Conservation (phyloP, 2,329 filamentous ascomycete species). For the Grosmannia serpens region DNA sequence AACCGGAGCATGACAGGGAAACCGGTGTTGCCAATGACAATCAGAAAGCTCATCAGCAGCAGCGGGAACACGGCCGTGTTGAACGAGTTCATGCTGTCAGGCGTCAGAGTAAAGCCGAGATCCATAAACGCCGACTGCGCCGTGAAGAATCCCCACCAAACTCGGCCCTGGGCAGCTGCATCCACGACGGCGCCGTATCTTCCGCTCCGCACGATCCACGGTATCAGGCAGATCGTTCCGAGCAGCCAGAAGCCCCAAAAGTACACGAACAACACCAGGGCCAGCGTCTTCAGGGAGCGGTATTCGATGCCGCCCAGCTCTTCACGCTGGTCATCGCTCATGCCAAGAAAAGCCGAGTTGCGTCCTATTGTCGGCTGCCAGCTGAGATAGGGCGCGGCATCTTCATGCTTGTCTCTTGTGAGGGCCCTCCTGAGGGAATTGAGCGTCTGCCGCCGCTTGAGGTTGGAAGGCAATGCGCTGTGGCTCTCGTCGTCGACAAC, state of each 20-base stretch:
- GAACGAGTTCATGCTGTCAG: slow-evolving; percentile 90
- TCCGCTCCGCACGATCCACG: slow-evolving; percentile 61
- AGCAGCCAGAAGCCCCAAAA: slow-evolving; percentile 75
- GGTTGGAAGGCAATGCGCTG: slow-evolving; percentile 16
- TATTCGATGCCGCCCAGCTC: slow-evolving; percentile 96
- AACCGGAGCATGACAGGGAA: slow-evolving; percentile 93
- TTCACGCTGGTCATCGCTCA: slow-evolving; percentile 84
- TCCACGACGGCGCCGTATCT: slow-evolving; percentile 57
- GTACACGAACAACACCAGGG: slow-evolving; percentile 65
- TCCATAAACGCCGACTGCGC: slow-evolving; percentile 86
- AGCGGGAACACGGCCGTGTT: slow-evolving; percentile 64
- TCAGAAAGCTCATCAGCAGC: slow-evolving; percentile 70
- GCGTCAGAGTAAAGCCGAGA: slow-evolving; percentile 83
- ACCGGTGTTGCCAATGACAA: slow-evolving; percentile 89
- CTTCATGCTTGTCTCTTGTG: slow-evolving; percentile 40
- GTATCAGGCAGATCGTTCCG: slow-evolving; percentile 59
- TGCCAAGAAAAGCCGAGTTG: slow-evolving; percentile 82
- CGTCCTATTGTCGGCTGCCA: slow-evolving; percentile 86
- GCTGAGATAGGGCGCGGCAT: slow-evolving; percentile 75
- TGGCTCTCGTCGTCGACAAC: slow-evolving; percentile 23
- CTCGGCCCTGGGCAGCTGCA: slow-evolving; percentile 46
- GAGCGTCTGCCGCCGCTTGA: slow-evolving; percentile 36
- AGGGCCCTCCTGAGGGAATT: slow-evolving; percentile 46
- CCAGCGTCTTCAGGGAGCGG: slow-evolving; percentile 76
- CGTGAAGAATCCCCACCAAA: slow-evolving; percentile 92